These are phyloP conservation scores for Stemphylium lycopersici DNA, from an alignment of 2,329 filamentous ascomycete genomes.

Conservation along the genomic window DNA sequence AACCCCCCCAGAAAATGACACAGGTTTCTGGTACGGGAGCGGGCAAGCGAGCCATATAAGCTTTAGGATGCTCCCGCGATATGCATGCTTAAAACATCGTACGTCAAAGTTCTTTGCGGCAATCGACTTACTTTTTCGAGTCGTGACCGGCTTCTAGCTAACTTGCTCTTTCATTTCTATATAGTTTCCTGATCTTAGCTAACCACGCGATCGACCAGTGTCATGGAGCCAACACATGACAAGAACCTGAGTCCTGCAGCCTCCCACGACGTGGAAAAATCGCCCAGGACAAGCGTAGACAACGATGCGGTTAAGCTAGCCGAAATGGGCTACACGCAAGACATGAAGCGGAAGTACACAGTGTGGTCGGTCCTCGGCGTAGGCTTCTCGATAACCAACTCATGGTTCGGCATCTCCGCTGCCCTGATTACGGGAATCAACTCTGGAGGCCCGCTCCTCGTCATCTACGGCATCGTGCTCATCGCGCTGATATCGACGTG, in stretches of 20 bases:
- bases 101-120: conserved; percentile 16
- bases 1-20: neutral
- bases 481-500: conserved; percentile 54
- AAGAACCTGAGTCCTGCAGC: conserved; percentile 15
- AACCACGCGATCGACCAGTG: neutral
- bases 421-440: conserved; percentile 59
- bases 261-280: conserved; percentile 19
- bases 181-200: neutral
- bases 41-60: conserved; percentile 11
- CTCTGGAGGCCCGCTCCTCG: conserved; percentile 56
- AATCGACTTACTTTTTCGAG: conserved; percentile 3
- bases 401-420: conserved; percentile 59
- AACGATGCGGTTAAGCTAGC: conserved; percentile 54
- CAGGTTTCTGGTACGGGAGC: neutral
- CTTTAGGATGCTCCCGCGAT: conserved; percentile 1
- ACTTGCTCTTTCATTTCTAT: too few relatives aligned
- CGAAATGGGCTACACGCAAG: conserved; percentile 57
- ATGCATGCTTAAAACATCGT: conserved; percentile 8
- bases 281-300: conserved; percentile 28
- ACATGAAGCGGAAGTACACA: conserved; percentile 56
- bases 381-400: conserved; percentile 59
- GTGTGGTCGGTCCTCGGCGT: conserved; percentile 58
- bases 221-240: conserved; percentile 18
- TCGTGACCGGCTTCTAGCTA: neutral
- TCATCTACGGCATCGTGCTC: conserved; percentile 58